Evolutionary conservation across 1,284 basidiomycete species (phyloP), one percentile per base, ranked within the genome.

Genomic region (Ganoderma lucidum): DNA sequence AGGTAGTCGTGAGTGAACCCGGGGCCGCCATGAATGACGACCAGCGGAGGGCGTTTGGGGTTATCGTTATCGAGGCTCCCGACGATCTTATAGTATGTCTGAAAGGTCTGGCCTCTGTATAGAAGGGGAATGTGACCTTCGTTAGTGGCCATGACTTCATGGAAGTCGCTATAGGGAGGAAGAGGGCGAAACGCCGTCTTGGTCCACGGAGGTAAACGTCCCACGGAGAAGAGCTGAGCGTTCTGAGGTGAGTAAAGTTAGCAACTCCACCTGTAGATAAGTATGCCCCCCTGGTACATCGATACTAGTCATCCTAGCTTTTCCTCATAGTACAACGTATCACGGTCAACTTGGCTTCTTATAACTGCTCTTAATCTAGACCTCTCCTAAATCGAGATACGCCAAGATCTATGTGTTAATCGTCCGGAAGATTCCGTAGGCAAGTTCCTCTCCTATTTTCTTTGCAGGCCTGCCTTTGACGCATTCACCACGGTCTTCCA

Each of bases 1-100:
- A 76, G 64, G 70, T 77, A 79, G 48, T 77, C 70, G 71, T 75
- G 72, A 1, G 74, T 55, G 32, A 80, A 39, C 19, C 78, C 78
- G 0, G 77, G 76, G 0, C 75, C 76, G n/a, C 76, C 75, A 56
- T 77, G 76, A 14, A 76, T 23, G 23, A 70, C 66, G 63, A 75
- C 55, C 30, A 75, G 59, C 2, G 76, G 75, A 0, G 70, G 37
- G 48, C 65, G 69, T 1, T 71, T 23, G 23, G 23, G 23, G 23
- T 23, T 66, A 14, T 53, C 70, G 12, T 63, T 53, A 30, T 58
- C 28, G 48, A 77, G 61, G 68, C 72, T 48, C 15, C 74, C 71
- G 64, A 73, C 67, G 56, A 73, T 17, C 51, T 65, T 70, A 67
- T 69, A 74, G 63, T 73, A 72, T 3, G 73, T 74, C 44, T 71